Conservation (phyloP, 2,329 filamentous ascomycete genomes). For the Hypomyces perniciosus region DNA sequence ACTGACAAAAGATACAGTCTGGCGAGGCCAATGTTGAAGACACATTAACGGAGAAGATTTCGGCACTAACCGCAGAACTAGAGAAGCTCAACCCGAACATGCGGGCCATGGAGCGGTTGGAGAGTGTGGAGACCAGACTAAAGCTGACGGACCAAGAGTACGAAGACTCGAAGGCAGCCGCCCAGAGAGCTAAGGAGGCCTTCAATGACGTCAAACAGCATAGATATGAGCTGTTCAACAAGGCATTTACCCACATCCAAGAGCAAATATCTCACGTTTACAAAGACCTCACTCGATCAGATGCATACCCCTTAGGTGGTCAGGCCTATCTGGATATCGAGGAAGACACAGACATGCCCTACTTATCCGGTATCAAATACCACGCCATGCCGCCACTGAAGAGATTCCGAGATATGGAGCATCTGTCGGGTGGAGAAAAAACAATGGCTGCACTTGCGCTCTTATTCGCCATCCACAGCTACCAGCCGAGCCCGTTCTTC, state of each 20-base stretch:
- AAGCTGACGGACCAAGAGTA: slow-evolving; percentile 84
- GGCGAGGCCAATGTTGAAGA: slow-evolving; percentile 67
- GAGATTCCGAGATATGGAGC: slow-evolving; percentile 98
- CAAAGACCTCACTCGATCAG: slow-evolving; percentile 85
- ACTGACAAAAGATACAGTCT: slow-evolving; percentile 39
- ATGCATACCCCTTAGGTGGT: slow-evolving; percentile 89
- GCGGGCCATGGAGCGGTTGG: slow-evolving; percentile 86
- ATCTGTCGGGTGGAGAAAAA: slow-evolving; percentile 94
- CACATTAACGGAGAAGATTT: slow-evolving; percentile 70
- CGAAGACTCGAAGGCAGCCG: slow-evolving; percentile 70
- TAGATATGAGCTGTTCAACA: slow-evolving; percentile 88
- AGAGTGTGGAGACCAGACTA: slow-evolving; percentile 76
- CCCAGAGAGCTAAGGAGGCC: slow-evolving; percentile 69
- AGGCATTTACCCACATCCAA: slow-evolving; percentile 89
- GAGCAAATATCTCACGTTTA: slow-evolving; percentile 93
- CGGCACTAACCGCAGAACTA: slow-evolving; percentile 66
- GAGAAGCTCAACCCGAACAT: slow-evolving; percentile 97
- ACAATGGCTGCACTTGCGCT: slow-evolving; percentile 97
- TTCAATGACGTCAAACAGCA: slow-evolving; percentile 78
- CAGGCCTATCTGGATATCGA: slow-evolving; percentile 82
- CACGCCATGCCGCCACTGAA: slow-evolving; percentile 98
- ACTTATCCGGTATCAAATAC: slow-evolving; percentile 93
- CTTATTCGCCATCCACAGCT: slow-evolving; percentile 93
- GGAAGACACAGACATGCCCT: slow-evolving; percentile 93
- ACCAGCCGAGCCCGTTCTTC: slow-evolving; percentile 94